Evolutionary conservation across 805 yeast species (phyloP).

Genomic region (Tetrapisispora taiwanensis): DNA sequence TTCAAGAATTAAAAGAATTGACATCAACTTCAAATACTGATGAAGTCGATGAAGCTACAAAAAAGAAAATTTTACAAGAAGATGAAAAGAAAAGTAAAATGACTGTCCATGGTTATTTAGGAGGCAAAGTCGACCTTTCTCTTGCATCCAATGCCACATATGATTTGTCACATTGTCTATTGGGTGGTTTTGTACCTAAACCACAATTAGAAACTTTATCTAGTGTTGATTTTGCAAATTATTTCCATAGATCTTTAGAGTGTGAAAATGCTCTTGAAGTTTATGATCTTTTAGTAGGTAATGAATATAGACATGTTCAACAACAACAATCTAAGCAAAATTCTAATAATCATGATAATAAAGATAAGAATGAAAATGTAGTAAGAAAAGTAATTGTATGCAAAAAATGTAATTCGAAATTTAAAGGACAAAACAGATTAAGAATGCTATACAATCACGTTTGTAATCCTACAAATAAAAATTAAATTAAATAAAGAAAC

Average conservation of each 20-base stretch:
- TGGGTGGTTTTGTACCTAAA: slow-evolving; percentile 28
- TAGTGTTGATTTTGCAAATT: slow-evolving; percentile 27
- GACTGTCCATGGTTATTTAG: slow-evolving; percentile 25
- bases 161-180: slow-evolving; percentile 23
- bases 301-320: slow-evolving; percentile 6
- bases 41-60: slow-evolving; percentile 14
- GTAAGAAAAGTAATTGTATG: slow-evolving; percentile 22
- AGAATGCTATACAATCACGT: slow-evolving; percentile 13
- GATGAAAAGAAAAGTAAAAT: slow-evolving; percentile 6
- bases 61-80: slow-evolving; percentile 5
- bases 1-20: slow-evolving; percentile 20
- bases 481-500: neutral
- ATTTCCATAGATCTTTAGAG: slow-evolving; percentile 22
- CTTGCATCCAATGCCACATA: slow-evolving; percentile 20
- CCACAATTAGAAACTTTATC: slow-evolving; percentile 25
- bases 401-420: slow-evolving; percentile 17
- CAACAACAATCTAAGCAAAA: slow-evolving; percentile 1
- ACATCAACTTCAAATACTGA: slow-evolving; percentile 18
- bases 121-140: slow-evolving; percentile 20
- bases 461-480: slow-evolving; percentile 6
- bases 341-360: neutral
- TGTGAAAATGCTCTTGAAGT: slow-evolving; percentile 23
- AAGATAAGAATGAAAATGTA: slow-evolving; percentile 2
- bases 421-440: slow-evolving; percentile 19
- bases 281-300: slow-evolving; percentile 16